Evolutionary conservation across 139 green algal genomes (phyloP).

Genomic region (Chlamydomonas sphaeroides): DNA sequence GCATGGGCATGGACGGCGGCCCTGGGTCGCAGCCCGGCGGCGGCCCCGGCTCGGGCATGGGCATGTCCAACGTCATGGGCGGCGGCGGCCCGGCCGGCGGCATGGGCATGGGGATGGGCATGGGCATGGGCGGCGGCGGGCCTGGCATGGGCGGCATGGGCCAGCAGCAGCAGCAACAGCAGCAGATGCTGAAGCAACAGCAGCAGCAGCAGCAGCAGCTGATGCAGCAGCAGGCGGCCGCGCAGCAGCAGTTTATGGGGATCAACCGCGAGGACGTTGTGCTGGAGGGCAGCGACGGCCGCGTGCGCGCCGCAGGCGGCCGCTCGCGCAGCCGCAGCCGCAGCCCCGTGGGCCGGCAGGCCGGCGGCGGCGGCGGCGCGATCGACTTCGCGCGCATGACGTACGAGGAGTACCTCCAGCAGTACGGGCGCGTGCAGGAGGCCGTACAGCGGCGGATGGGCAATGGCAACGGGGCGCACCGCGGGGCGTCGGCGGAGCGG

Average conservation of each 20-base stretch:
- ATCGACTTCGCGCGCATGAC: conserved; percentile 57
- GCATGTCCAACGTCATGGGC: background rate
- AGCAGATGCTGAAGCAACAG: background rate
- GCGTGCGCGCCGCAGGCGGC: conserved; percentile 4
- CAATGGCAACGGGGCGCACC: background rate
- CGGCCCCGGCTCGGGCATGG: background rate
- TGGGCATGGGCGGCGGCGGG: background rate
- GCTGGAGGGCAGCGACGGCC: conserved; percentile 34
- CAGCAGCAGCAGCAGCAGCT: background rate
- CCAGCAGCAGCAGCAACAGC: background rate
- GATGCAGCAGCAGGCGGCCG: background rate
- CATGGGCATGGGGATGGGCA: background rate
- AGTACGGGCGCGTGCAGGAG: conserved; percentile 54
- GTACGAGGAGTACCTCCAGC: conserved; percentile 65
- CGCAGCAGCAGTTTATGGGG: conserved; percentile 7
- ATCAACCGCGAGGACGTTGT: conserved; percentile 25
- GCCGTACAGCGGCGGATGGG: conserved; percentile 8
- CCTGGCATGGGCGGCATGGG: background rate
- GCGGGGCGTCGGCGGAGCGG: background rate
- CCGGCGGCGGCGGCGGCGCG: background rate
- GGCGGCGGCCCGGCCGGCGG: background rate
- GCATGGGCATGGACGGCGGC: background rate
- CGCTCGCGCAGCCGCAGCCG: background rate
- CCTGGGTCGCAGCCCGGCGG: no score
- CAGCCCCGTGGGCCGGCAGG: conserved; percentile 23